phyloP scores from a whole-genome alignment of 2,329 filamentous ascomycete species.

The Trichoderma semiorbis region DNA sequence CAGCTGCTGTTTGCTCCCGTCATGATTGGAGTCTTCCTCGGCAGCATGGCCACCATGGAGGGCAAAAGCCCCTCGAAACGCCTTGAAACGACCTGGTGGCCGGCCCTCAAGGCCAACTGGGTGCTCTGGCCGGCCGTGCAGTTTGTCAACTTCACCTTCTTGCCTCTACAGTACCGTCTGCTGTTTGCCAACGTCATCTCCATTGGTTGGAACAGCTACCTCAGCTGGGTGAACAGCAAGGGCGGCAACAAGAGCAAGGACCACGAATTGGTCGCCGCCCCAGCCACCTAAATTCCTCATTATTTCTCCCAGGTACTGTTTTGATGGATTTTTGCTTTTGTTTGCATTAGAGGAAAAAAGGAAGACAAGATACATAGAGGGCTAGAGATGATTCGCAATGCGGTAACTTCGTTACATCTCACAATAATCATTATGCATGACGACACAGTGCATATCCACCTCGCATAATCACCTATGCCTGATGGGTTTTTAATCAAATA shows the following conservation, averaged over 20 bases:
- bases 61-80: conserved; percentile 61
- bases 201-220: conserved; percentile 63
- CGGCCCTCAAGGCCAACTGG: conserved; percentile 78
- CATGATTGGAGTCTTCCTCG: conserved; percentile 78
- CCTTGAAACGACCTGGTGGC: conserved; percentile 65
- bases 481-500: neutral
- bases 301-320: neutral
- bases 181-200: conserved; percentile 82
- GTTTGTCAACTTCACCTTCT: conserved; percentile 79
- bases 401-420: neutral
- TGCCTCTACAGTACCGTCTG: conserved; percentile 79
- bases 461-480: neutral
- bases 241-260: conserved; percentile 20
- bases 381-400: neutral
- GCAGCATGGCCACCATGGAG: conserved; percentile 80
- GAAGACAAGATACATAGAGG: conserved; percentile 14
- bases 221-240: conserved; percentile 58
- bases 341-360: neutral
- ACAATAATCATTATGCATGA: conserved; percentile 10
- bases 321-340: neutral
- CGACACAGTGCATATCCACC: conserved; percentile 4
- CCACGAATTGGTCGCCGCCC: conserved; percentile 18
- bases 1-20: conserved; percentile 81
- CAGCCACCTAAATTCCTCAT: neutral
- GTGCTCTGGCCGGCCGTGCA: conserved; percentile 86